phyloP scores from a whole-genome alignment of 495 filamentous ascomycete species.

The Opeltia flavorubescens region DNA sequence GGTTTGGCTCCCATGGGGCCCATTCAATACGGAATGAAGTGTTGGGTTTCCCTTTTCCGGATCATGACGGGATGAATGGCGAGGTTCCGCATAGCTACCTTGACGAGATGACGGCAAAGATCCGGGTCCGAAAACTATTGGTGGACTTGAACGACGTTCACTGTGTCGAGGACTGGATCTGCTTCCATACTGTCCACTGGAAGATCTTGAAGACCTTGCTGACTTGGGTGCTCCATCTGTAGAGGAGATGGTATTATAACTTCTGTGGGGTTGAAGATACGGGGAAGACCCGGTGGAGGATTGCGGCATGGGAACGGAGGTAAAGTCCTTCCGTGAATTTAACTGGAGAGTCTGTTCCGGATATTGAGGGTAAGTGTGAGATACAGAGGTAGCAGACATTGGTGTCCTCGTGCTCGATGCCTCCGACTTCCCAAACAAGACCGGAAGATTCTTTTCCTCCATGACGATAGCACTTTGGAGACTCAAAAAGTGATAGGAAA shows the following conservation, averaged over 20 bases:
- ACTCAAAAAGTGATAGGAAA: background rate
- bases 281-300: background rate
- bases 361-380: background rate
- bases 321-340: background rate
- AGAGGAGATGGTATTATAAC: too few species aligned
- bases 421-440: background rate
- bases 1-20: background rate
- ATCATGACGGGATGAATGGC: background rate
- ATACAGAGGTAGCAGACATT: background rate
- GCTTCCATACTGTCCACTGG: too few species aligned
- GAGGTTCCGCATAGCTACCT: background rate
- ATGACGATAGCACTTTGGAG: background rate
- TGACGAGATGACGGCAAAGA: background rate
- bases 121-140: too few species aligned
- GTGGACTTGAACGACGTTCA: background rate
- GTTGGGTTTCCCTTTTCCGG: background rate
- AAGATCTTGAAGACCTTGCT: too few species aligned
- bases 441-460: background rate
- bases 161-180: background rate
- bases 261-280: too few species aligned
- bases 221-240: too few species aligned
- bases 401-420: background rate
- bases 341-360: background rate
- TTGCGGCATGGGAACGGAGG: background rate
- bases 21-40: background rate